These are phyloP conservation scores for Ogataea salicorniae DNA, from an alignment of 805 yeast genomes.

Conservation along the genomic window DNA sequence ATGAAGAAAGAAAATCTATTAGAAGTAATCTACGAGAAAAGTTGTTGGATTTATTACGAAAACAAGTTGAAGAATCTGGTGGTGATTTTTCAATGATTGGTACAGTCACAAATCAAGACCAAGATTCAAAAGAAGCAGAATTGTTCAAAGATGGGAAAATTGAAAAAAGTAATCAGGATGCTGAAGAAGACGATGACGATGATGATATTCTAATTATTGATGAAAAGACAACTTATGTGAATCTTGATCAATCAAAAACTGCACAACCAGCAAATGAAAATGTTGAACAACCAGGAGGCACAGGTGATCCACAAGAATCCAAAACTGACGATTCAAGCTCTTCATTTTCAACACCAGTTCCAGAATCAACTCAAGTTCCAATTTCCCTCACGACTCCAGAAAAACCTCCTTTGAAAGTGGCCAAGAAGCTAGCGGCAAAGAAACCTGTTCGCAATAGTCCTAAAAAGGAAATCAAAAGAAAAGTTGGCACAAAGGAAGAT, in stretches of 20 bases:
- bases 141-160: neutral
- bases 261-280: neutral
- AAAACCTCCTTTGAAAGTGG: too few relatives aligned
- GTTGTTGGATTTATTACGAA: constrained; percentile 21
- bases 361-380: too few relatives aligned
- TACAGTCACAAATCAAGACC: constrained; percentile 12
- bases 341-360: too few relatives aligned
- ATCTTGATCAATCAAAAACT: too few relatives aligned
- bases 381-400: too few relatives aligned
- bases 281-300: neutral
- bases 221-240: neutral
- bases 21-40: constrained; percentile 21
- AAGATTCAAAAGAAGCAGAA: neutral
- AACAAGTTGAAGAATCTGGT: constrained; percentile 23
- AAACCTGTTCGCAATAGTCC: too few relatives aligned
- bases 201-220: constrained; percentile 3
- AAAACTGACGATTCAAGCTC: too few relatives aligned
- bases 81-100: constrained; percentile 24
- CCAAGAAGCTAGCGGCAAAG: too few relatives aligned
- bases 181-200: neutral
- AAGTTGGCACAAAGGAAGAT: too few relatives aligned
- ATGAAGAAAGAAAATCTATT: constrained; percentile 22
- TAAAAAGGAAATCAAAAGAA: too few relatives aligned
- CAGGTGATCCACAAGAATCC: neutral
- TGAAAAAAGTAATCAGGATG: neutral